phyloP scores from a whole-genome alignment of 2,329 filamentous ascomycete genomes.

The Phialophora macrospora region DNA sequence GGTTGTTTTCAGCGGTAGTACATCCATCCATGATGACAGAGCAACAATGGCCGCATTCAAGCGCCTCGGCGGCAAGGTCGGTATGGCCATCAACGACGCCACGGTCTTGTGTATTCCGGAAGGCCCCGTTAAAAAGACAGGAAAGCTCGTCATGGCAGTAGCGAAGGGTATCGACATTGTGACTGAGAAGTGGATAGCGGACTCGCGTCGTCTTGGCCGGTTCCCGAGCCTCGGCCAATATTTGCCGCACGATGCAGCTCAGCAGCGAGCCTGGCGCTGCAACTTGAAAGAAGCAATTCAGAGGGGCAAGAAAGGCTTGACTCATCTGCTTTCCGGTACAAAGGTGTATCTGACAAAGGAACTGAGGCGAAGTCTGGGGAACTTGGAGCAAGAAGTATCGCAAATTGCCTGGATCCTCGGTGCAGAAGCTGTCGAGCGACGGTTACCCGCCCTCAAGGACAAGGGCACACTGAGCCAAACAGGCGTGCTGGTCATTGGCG shows the following conservation, averaged over 20 bases:
- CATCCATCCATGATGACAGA: slow-evolving; percentile 24
- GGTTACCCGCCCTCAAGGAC: slow-evolving; percentile 31
- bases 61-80: slow-evolving; percentile 23
- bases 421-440: slow-evolving; percentile 26
- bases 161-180: slow-evolving; percentile 53
- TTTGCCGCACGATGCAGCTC: slow-evolving; percentile 43
- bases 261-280: slow-evolving; percentile 49
- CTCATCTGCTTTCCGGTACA: slow-evolving; percentile 37
- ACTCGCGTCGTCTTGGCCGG: slow-evolving; percentile 45
- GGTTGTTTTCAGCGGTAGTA: slow-evolving; percentile 25
- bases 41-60: slow-evolving; percentile 23
- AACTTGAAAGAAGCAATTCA: slow-evolving; percentile 42
- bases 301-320: slow-evolving; percentile 38
- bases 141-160: slow-evolving; percentile 53
- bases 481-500: slow-evolving; percentile 47
- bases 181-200: slow-evolving; percentile 53
- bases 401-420: slow-evolving; percentile 30
- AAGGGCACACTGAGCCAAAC: slow-evolving; percentile 26
- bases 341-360: slow-evolving; percentile 48
- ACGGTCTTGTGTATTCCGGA: slow-evolving; percentile 46
- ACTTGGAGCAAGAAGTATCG: slow-evolving; percentile 26
- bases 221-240: slow-evolving; percentile 47
- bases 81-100: slow-evolving; percentile 25
- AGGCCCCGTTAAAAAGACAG: slow-evolving; percentile 49
- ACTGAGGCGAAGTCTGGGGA: slow-evolving; percentile 44